These are phyloP conservation scores for Wickerhamiella dianesei DNA, from an alignment of 805 yeast genomes.

Conservation along the genomic window DNA sequence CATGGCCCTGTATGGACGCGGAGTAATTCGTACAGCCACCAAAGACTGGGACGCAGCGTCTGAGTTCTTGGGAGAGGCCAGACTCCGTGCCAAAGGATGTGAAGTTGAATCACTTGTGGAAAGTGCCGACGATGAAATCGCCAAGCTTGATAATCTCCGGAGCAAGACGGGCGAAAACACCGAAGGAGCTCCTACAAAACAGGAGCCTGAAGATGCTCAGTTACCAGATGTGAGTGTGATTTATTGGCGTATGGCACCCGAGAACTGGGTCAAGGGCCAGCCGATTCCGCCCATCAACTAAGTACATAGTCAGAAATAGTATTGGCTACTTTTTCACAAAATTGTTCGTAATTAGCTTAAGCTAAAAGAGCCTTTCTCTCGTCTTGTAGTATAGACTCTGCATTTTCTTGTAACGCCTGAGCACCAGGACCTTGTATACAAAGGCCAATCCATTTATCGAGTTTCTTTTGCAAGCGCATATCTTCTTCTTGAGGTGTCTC, in stretches of 20 bases:
- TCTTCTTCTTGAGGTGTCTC: slow-evolving; percentile 7
- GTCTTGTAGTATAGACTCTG: slow-evolving; percentile 3
- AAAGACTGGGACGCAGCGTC: slow-evolving; percentile 46
- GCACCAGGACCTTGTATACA: slow-evolving; percentile 8
- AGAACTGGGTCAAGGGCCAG: slow-evolving; percentile 4
- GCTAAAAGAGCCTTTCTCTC: slow-evolving; percentile 2
- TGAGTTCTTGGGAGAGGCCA: slow-evolving; percentile 50
- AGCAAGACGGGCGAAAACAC: slow-evolving; percentile 1
- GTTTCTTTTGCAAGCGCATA: slow-evolving; percentile 5
- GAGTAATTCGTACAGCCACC: slow-evolving; percentile 57
- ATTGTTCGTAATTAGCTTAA: background rate
- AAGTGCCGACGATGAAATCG: slow-evolving; percentile 55
- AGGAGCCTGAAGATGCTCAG: slow-evolving; percentile 7
- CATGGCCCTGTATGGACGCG: slow-evolving; percentile 71
- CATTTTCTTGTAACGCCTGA: slow-evolving; percentile 7
- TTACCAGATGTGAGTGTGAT: slow-evolving; percentile 15
- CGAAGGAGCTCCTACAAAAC: background rate
- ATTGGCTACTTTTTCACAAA: background rate
- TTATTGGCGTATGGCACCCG: slow-evolving; percentile 16
- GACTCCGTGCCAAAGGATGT: slow-evolving; percentile 53
- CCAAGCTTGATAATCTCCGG: slow-evolving; percentile 30
- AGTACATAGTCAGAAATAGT: background rate
- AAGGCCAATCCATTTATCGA: slow-evolving; percentile 5
- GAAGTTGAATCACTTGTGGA: slow-evolving; percentile 48
- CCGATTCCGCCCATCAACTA: background rate